phyloP scores from a whole-genome alignment of 495 filamentous ascomycete genomes.

The Evernia prunastri region DNA sequence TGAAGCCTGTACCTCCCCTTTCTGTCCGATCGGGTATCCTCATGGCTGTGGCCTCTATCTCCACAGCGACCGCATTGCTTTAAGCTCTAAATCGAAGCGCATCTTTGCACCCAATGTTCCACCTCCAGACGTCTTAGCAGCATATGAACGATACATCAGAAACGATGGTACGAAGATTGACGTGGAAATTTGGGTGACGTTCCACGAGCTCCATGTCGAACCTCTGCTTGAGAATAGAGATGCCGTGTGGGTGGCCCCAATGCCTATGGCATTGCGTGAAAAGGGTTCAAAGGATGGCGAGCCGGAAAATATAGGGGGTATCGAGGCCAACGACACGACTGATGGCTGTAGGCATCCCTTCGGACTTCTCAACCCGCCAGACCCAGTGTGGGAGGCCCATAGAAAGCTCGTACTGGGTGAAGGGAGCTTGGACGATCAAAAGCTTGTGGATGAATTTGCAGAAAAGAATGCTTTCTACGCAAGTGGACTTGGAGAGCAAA shows the following conservation, averaged over 20 bases:
- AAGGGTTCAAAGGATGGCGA: background rate
- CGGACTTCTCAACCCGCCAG: slow-evolving; percentile 7
- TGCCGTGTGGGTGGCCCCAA: background rate
- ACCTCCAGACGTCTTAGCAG: slow-evolving; percentile 6
- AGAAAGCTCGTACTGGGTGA: background rate
- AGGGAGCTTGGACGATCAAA: background rate
- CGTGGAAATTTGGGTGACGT: background rate
- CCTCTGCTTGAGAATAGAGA: background rate
- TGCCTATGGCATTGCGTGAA: background rate
- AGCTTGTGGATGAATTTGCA: slow-evolving; percentile 8
- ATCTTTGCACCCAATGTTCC: slow-evolving; percentile 9
- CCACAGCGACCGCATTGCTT: background rate
- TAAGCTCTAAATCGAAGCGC: background rate
- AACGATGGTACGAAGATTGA: background rate
- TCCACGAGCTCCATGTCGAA: background rate
- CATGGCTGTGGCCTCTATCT: background rate
- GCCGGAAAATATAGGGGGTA: background rate
- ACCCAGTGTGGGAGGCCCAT: slow-evolving; percentile 11
- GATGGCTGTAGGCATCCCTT: slow-evolving; percentile 8
- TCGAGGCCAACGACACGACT: background rate
- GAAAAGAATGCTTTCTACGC: background rate
- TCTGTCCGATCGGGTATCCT: background rate
- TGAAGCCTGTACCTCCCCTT: background rate
- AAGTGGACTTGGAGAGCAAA: background rate
- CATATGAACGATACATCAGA: slow-evolving; percentile 5